Evolutionary conservation across 345 rosid genomes (phyloP), one percentile per base, ranked within the genome.

Genomic region (Mercurialis annua): DNA sequence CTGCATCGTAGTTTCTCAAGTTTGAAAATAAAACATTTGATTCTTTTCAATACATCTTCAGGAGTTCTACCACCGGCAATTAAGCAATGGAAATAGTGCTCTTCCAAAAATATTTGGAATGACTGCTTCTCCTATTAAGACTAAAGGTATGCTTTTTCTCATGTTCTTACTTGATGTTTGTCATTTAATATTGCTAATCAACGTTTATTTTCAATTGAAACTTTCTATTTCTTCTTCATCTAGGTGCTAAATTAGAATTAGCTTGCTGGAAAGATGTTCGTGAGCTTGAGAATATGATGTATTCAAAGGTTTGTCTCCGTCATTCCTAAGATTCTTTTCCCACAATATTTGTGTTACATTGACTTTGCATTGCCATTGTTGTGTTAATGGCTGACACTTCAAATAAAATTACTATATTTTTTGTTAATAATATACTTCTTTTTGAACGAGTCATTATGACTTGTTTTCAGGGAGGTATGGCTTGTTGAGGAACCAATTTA

Each of bases 91-190:
- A 71, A 61, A 11, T 40, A 47, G 64, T 5, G 26, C 71, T 53
- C 80, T 89, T 74, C 99, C 99, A 1, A 76, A 91, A 79, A 86
- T 94, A 76, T 80, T 87, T 59, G 99, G 99, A 56, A 85, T 91
- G 99, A 94, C 96, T 31, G 97, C 97, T 38, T 94, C 97, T 53
- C 99, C 78, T 24, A 89, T 94, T 58, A 89, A 89, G 68, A 67
- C 90, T 21, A 91, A 91, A 74, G 92, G 97, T 91, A 71, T 21
- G 68, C 71, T 50, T 63, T 50, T 58, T 18, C 36, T 20, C 8
- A 16, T 40, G 10, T 43, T 33, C 8, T 62, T 30, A 27, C 16
- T 56, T 67, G 10, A 24, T 20, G 24, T 12, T 52, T 23, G 6
- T 68, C 50, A 16, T 68, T 70, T 64, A 34, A 17, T 54, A 34